Evolutionary conservation across 2,329 filamentous ascomycete genomes (phyloP), one percentile per base, ranked within the genome.

Genomic region (Diaporthe batatas): DNA sequence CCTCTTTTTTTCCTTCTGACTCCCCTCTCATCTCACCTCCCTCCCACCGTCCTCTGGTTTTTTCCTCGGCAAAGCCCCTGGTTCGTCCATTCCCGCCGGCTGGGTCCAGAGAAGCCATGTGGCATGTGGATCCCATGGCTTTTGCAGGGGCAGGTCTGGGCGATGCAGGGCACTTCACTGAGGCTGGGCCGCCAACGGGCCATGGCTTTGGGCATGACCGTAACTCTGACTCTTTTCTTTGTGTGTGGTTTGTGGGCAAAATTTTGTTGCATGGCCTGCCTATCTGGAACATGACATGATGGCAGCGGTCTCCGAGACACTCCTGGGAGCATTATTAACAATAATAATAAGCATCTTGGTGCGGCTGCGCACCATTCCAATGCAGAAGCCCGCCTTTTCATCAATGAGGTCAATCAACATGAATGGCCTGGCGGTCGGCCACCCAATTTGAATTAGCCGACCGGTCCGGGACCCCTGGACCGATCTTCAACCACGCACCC

Each of bases 201-300:
- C 65, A 39, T 58, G 49, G 70, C 73, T 73, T 72, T 72, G 71
- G 73, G 57, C 67, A 64, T 53, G 67, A 74, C 70, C 58, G 67
- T 32, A 58, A 72, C 29, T 64, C 44, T 59, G 58, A 59, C 62
- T 67, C 62, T 53, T 47, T 18, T 14, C 16, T 42, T 42, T 42
- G 39, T 42, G 39, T 42, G 39, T 42, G 39, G 12, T 42, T 51
- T 39, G 47, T 67, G 62, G 62, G 62, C 53, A 68, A 68, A 51
- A 39, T 72, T n/a, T 12, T 21, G 25, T 68, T 16, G 55, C 62
- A 42, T 42, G 51, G 39, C 54, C 23, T 49, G 51, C 29, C 23
- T 29, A 59, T 57, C 69, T 72, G 55, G 42, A 44, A 59, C 59
- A 72, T 68, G 54, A 62, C 57, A 70, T 32, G 54, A 64, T 72